Evolutionary conservation across 768 basidiomycete species (phyloP), one percentile per base, ranked within the genome.

Genomic region (Symmetrospora coprosmae): DNA sequence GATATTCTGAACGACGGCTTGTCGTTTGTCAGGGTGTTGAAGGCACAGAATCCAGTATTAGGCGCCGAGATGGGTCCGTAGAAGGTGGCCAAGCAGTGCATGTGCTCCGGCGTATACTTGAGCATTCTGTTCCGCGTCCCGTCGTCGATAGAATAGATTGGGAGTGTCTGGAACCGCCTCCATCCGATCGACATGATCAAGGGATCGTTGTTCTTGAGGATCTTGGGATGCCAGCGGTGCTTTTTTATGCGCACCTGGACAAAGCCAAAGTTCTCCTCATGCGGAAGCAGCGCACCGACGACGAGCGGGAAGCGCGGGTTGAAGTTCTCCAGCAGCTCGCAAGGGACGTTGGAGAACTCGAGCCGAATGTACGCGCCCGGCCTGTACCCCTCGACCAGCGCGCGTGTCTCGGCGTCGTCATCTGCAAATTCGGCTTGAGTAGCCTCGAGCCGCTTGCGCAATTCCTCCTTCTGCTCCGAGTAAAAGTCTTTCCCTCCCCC

Each of bases 71-170:
- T 82, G 6, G 94, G 92, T 0, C 89, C 92, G 69, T 91, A 99
- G 73, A 97, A 94, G 2, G 91, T 94, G 2, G 91, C 92, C 69
- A 84, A 92, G 69, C 94, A 99, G 71, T 99, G 94, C 94, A 92
- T 96, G 70, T 99, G 94, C 74, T 99, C 94, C 0, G 94, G 94
- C 0, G 94, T 96, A 71, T 99, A 99, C 75, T 99, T 99, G 75
- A 99, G 85, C 84, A 97, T 86, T 34, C 94, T 87, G 83, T 96
- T 94, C 17, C 94, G 86, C 66, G 96, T 92, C 2, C 69, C 67
- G 73, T 99, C 94, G 71, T 99, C 94, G 21, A 99, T 76, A 19
- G 89, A 89, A 74, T 96, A 99, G 65, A 96, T 84, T 1, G 94
- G 94, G 4, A 92, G 76, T 0, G 81, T 85, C 72, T 99, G 94